Conservation (phyloP, 306 rosid genomes). For the Vigna radiata region DNA sequence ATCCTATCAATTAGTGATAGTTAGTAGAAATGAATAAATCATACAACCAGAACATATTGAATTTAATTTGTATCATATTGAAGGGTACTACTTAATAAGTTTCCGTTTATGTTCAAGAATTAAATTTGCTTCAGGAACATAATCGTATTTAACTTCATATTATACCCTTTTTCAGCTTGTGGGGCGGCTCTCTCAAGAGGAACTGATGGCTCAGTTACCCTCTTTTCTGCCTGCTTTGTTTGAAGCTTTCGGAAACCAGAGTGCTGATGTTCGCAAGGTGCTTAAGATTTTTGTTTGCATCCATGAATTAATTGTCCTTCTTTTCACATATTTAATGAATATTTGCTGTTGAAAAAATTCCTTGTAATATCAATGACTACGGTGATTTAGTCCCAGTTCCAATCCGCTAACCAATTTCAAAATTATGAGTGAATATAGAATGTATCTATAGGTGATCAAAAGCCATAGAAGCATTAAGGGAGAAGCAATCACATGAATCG, state of each 20-base stretch:
- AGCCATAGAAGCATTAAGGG: neutral
- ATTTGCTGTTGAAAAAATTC: constrained; percentile 25
- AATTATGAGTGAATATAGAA: neutral
- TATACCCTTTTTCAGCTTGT: constrained; percentile 69
- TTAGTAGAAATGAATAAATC: neutral
- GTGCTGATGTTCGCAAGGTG: constrained; percentile 99
- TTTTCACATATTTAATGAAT: constrained; percentile 21
- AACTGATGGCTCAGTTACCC: constrained; percentile 84
- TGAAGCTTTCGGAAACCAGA: constrained; percentile 96
- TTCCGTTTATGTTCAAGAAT: constrained; percentile 26
- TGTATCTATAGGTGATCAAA: neutral
- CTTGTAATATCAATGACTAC: neutral
- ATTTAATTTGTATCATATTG: neutral
- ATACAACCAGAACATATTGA: neutral
- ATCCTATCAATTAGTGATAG: constrained; percentile 15
- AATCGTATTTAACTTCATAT: constrained; percentile 21
- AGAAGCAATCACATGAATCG: neutral
- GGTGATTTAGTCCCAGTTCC: neutral
- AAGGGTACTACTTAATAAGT: neutral
- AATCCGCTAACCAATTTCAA: neutral
- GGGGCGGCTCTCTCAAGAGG: constrained; percentile 86
- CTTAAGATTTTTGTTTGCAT: constrained; percentile 22
- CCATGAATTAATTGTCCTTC: neutral
- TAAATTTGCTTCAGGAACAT: constrained; percentile 39
- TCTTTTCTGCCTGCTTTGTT: constrained; percentile 95